phyloP scores from a whole-genome alignment of 2,329 filamentous ascomycete species.

The Xylaria sp. region DNA sequence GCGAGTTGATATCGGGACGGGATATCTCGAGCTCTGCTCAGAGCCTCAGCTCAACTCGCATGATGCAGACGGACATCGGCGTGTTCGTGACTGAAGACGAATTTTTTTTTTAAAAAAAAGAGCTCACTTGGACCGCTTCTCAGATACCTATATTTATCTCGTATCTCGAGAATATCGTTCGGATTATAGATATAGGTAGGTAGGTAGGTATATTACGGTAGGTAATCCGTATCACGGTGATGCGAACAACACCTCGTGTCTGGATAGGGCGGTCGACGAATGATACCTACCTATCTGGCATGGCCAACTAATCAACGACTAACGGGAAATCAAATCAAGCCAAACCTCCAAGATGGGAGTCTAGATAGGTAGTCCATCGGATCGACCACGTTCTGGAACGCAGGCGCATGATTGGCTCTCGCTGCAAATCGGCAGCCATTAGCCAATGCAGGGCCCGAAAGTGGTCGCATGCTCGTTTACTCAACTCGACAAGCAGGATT shows the following conservation, averaged over 20 bases:
- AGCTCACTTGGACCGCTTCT: no score
- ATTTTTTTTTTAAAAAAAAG: neutral
- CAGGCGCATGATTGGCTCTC: slow-evolving; percentile 13
- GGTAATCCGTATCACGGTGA: neutral
- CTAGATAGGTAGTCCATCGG: slow-evolving; percentile 3
- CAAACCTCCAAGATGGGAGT: neutral
- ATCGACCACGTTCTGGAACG: slow-evolving; percentile 20
- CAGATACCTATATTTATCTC: no score
- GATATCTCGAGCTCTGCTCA: neutral
- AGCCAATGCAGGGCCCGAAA: slow-evolving; percentile 29
- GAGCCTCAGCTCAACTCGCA: neutral
- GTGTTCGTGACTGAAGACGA: neutral
- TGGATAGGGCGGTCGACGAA: neutral
- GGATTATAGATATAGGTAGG: neutral
- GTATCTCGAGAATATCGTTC: neutral
- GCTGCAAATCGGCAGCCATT: neutral
- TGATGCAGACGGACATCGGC: neutral
- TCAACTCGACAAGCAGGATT: slow-evolving; percentile 13
- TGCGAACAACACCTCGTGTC: neutral
- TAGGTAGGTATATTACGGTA: neutral
- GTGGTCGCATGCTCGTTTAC: slow-evolving; percentile 28
- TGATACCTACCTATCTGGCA: neutral
- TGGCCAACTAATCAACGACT: neutral
- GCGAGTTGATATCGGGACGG: neutral
- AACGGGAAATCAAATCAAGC: neutral